Base-by-base conservation (phyloP, 2,329 filamentous ascomycete species). In the Pyrenochaeta sp. region DNA sequence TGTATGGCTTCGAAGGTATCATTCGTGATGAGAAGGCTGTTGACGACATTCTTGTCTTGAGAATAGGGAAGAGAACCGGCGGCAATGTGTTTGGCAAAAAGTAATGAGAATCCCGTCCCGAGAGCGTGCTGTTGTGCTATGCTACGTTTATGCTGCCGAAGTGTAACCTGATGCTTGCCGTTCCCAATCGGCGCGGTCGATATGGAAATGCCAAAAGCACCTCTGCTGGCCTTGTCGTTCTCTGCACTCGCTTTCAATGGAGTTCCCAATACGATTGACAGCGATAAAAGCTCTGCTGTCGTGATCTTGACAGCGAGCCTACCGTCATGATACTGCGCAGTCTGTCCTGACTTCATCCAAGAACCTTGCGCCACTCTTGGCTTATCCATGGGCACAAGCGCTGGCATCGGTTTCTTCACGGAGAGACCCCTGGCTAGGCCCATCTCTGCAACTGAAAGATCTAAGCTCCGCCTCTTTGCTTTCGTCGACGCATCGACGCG, bases 41-140 rank as follows among this genome's bases (percentile, higher is more conserved):
- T 58, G 2, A 64, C 42, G 15, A 44, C 45, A 2, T 56, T 60
- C 2, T 52, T 44, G 23, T 71, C 59, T 20, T 62, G 59, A 2
- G 58, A 57, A 40, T 61, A 71, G 2, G 71, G 71, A 0, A 75
- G 45, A 7, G 67, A 69, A 35, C 71, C 69, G 9, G 59, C 63
- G 9, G 69, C 68, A 7, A 74, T 45, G 39, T 75, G 71, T 48
- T 74, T 75, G 36, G 71, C 69, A 45, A 61, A 68, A 7, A 74
- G 58, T 4, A 61, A 56, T n/a, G 69, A 74, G 40, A 66, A 64
- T 7, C 66, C 55, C 1, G 68, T 68, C 21, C 67, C 66, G 29
- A 47, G 56, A 1, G 65, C 50, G 1, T 66, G 63, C 17, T 61
- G 54, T 30, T 73, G 68, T 2, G 63, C 51, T 21, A 64, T 57